Conservation (phyloP, 108 stramenopile genomes). For the Chaetoceros muelleri region DNA sequence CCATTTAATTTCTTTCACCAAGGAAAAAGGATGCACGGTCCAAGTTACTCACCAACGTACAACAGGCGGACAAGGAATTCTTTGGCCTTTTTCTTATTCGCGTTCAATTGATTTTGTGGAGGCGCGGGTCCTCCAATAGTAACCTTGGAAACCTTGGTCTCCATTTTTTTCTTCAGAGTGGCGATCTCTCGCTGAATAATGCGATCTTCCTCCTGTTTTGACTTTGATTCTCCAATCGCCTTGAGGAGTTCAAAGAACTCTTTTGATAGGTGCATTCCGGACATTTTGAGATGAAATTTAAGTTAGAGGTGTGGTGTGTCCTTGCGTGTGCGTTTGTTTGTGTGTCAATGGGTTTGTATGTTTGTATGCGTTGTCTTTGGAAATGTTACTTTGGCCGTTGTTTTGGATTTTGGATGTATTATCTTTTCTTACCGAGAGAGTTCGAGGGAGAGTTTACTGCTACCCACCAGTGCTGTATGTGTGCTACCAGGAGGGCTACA, state of each 20-base stretch:
- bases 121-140: constrained; percentile 14
- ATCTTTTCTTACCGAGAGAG: too few relatives aligned
- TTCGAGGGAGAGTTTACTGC: too few relatives aligned
- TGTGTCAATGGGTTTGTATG: too few relatives aligned
- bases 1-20: too few relatives aligned
- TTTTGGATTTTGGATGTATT: too few relatives aligned
- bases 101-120: constrained; percentile 28
- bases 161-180: constrained; percentile 81
- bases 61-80: constrained; percentile 94
- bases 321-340: too few relatives aligned
- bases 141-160: constrained; percentile 23
- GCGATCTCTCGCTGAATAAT: constrained; percentile 88
- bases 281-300: neutral
- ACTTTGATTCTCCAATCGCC: constrained; percentile 98
- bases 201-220: constrained; percentile 99
- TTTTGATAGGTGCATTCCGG: constrained; percentile 70
- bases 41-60: constrained; percentile 48
- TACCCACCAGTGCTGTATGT: too few relatives aligned
- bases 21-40: neutral
- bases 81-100: constrained; percentile 83
- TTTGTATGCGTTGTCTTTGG: too few relatives aligned
- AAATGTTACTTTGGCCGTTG: too few relatives aligned
- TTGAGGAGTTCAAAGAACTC: constrained; percentile 99
- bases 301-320: too few relatives aligned
- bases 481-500: too few relatives aligned